Evolutionary conservation across 169 alveolate species (phyloP), one percentile per base, ranked within the genome.

Genomic region (Prorocentrum cordatum): DNA sequence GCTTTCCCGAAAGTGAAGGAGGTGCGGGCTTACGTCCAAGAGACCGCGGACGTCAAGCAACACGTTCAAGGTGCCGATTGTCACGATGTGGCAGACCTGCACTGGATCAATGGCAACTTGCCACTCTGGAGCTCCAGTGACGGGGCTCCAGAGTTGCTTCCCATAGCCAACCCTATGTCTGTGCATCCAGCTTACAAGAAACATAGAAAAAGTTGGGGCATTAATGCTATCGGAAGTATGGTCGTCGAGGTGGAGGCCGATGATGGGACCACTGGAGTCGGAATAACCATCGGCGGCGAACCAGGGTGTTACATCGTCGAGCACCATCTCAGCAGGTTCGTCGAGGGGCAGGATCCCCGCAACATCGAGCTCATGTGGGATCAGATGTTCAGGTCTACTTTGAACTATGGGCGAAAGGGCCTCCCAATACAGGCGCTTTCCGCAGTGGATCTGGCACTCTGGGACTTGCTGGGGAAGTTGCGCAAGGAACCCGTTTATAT

Each of bases 111-210:
- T 20, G 91, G 91, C 33, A 82, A 82, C 35, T 50, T 82, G 12
- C 91, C 91, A 1, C 54, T 45, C 59, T 18, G 59, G 9, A n/a
- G 59, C 22, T 45, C 59, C 22, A 5, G 59, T 5, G 26, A 5
- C 22, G 22, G 59, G 14, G 59, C 22, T 45, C 26, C 16, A 45
- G 91, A 82, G 70, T 22, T 82, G 36, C 45, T 82, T 50, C 91
- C 91, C 70, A 82, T 82, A 2, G 91, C 91, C 39, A 82, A 82
- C 36, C 91, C 91, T 26, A 82, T 82, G 79, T 82, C 91, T 14
- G 91, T 82, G 33, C 91, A 82, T 64, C 91, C 91, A 20, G 80
- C 91, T 10, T 82, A 82, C 91, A 82, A 82, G 80, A 68, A 80
- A 7, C 47, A 59, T 33, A 79, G 91, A 7, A 82, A 82, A 38